Percentiles rank a stretch among this genome's conserved stretches.
These are phyloP conservation scores for Penicillium cinerascens DNA, from an alignment of 495 filamentous ascomycete genomes.

Conservation along the genomic window DNA sequence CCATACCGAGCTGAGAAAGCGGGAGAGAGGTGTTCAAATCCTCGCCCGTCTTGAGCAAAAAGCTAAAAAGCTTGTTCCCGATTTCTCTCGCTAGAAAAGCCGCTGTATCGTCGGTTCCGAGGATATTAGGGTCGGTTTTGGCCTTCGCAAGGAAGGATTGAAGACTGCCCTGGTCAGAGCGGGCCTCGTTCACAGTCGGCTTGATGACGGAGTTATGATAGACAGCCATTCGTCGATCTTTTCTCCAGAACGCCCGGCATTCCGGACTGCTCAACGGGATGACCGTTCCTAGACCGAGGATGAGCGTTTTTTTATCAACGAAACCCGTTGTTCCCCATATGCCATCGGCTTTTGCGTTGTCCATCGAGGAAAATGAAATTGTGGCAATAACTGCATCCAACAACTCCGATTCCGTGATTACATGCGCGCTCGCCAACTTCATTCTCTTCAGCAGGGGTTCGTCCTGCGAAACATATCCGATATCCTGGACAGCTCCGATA, in stretches of 20 bases:
- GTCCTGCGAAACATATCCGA: conserved; percentile 2
- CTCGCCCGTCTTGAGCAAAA: conserved; percentile 22
- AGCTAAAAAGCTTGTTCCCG: conserved; percentile 39
- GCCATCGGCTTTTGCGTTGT: no score
- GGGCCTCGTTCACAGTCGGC: no score
- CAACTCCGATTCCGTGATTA: no score
- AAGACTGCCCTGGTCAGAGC: neutral
- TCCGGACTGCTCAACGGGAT: conserved; percentile 3
- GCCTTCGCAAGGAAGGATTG: conserved; percentile 9
- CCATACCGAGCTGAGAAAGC: conserved; percentile 38
- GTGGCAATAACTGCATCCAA: no score
- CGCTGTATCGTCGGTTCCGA: conserved; percentile 1
- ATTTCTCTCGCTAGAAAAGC: conserved; percentile 43
- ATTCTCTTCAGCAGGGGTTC: neutral
- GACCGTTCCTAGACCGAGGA: conserved; percentile 3
- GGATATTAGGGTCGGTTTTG: conserved; percentile 1
- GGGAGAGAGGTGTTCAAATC: conserved; percentile 32
- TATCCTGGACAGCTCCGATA: conserved; percentile 1
- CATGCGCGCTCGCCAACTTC: neutral
- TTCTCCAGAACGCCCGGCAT: conserved; percentile 20
- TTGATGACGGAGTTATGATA: conserved; percentile 24
- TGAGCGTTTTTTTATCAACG: no score
- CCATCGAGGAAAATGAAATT: no score
- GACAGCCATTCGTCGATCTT: conserved; percentile 22
- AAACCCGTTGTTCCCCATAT: no score